Base-by-base conservation (phyloP, 2,329 filamentous ascomycete genomes). In the Colletotrichum sp. region DNA sequence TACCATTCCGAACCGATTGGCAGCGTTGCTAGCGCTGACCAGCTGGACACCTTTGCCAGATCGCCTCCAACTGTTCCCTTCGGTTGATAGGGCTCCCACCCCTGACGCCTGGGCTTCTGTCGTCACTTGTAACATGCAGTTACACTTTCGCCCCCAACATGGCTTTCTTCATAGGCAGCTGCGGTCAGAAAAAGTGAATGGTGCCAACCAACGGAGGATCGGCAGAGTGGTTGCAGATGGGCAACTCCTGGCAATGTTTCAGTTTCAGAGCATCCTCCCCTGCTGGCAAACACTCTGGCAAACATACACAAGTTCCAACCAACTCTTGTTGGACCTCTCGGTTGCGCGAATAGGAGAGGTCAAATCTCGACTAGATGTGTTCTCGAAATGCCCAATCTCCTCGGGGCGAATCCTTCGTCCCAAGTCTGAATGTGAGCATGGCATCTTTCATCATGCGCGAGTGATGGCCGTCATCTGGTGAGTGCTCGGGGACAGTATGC, bases 21-120 rank as follows among this genome's bases (percentile, higher is more conserved):
- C 57, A 57, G 73, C 69, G 63, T 72, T 59, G 28, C 74, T 76
- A 76, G 70, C 70, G 64, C 73, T 74, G 74, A 65, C 65, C 13
- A 68, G 43, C 57, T 69, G 48, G 24, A 32, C 63, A 21, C n/a
- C 59, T 55, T 59, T 32, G 32, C 13, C 73, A 68, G 64, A 68
- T 73, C 64, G 26, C 69, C 21, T 36, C n/a, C 69, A 39, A 57
- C 57, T 26, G 24, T 64, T 60, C 55, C 10, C 30, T 21, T 63
- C 63, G 32, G 57, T 59, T 73, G 57, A 68, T 32, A 39, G 57
- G 26, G 26, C 21, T 30, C 28, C 57, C 28, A 34, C n/a, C 52
- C 67, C 52, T 52, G 32, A n/a, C 26, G 14, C 24, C 32, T 21
- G 43, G n/a, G 14, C 24, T 68, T n/a, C 36, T 28, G 39, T 28